Conservation (phyloP, 208 protist species). For the Phytomonas serpens region DNA sequence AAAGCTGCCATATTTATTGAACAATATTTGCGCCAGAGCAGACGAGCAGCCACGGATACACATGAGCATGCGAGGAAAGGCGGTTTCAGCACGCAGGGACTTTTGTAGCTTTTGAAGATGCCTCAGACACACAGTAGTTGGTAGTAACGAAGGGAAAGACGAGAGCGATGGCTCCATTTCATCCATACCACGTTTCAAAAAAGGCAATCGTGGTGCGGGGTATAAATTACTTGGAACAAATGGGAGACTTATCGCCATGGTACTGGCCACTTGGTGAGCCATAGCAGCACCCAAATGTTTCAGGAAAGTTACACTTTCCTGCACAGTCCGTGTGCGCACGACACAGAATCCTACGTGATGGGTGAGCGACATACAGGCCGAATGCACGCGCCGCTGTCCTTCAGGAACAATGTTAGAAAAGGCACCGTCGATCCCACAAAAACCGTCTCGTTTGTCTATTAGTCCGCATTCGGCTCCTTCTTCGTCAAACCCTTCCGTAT, state of each 20-base stretch:
- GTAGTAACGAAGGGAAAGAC: slow-evolving; percentile 5
- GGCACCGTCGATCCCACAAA: not conserved
- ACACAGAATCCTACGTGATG: slow-evolving; percentile 20
- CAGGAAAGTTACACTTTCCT: slow-evolving; percentile 33
- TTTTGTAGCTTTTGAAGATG: slow-evolving; percentile 22
- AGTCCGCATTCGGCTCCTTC: not conserved
- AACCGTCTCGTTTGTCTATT: not conserved
- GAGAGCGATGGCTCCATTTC: not conserved
- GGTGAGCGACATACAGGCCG: slow-evolving; percentile 35
- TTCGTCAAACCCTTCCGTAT: not conserved
- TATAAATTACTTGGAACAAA: not conserved
- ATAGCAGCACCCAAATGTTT: slow-evolving; percentile 20
- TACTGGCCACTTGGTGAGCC: slow-evolving; percentile 14
- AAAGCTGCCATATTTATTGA: slow-evolving; percentile 45
- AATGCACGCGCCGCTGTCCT: slow-evolving; percentile 24
- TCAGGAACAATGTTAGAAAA: slow-evolving; percentile 3
- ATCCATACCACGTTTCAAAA: not conserved
- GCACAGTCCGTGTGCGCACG: slow-evolving; percentile 38
- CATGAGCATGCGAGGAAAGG: slow-evolving; percentile 66
- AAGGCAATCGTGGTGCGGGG: not conserved
- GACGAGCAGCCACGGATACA: slow-evolving; percentile 65
- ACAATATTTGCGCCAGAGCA: slow-evolving; percentile 30
- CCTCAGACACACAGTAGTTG: slow-evolving; percentile 17
- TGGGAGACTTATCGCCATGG: not conserved
- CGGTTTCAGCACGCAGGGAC: slow-evolving; percentile 39